Percentiles rank a stretch among this genome's conserved stretches.
phyloP scores from a whole-genome alignment of 106 monocot genomes.

The Dioscorea zingiberensis region DNA sequence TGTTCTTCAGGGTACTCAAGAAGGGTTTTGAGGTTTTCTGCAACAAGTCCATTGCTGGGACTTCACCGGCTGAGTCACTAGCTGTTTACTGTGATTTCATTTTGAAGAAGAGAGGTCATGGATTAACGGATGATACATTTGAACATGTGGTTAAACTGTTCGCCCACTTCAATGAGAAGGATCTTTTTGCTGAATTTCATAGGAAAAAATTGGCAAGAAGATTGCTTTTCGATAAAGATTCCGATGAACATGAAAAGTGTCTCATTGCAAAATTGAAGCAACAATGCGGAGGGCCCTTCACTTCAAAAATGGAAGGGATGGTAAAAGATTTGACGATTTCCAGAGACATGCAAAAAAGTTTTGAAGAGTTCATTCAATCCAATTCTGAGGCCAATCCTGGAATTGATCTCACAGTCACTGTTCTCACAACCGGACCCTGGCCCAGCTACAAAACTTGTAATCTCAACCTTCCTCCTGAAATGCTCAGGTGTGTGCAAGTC shows the following conservation, averaged over 20 bases:
- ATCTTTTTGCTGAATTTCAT: conserved; percentile 18
- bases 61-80: conserved; percentile 35
- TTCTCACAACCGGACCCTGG: conserved; percentile 13
- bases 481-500: conserved; percentile 9
- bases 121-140: conserved; percentile 37
- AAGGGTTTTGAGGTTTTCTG: conserved; percentile 80
- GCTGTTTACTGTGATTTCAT: conserved; percentile 34
- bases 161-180: conserved; percentile 14
- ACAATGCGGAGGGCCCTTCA: conserved; percentile 17
- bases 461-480: conserved; percentile 15
- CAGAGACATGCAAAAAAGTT: conserved; percentile 1
- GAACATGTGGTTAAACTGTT: conserved; percentile 15
- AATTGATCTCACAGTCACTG: conserved; percentile 10
- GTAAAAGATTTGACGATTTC: conserved; percentile 9
- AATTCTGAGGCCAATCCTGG: conserved; percentile 4
- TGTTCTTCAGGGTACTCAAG: conserved; percentile 73
- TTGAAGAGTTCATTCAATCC: background rate
- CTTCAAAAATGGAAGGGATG: conserved; percentile 24
- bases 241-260: conserved; percentile 18
- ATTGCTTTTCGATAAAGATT: conserved; percentile 8
- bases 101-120: conserved; percentile 23
- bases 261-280: conserved; percentile 19
- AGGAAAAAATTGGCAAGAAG: conserved; percentile 17
- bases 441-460: conserved; percentile 8
- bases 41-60: conserved; percentile 38